phyloP scores from a whole-genome alignment of 2,329 filamentous ascomycete genomes.

The Waltergamsia citrina region DNA sequence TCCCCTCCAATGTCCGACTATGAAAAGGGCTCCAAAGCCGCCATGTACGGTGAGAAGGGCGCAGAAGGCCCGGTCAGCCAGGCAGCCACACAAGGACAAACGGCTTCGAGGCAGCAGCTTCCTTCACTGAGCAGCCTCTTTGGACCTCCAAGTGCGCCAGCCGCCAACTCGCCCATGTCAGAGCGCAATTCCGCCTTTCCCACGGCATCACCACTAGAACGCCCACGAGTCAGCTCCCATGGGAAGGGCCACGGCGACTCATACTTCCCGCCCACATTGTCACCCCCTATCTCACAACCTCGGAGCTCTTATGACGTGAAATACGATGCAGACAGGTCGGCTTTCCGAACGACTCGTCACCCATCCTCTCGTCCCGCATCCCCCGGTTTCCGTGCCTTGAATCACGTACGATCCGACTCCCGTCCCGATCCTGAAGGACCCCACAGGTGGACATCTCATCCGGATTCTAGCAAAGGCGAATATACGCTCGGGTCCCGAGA shows the following conservation, averaged over 20 bases:
- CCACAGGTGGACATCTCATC: slow-evolving; percentile 9
- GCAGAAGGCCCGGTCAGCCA: slow-evolving; percentile 24
- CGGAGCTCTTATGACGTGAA: slow-evolving; percentile 36
- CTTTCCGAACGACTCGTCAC: slow-evolving; percentile 14
- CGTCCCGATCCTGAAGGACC: slow-evolving; percentile 23
- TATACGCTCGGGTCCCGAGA: slow-evolving; percentile 36
- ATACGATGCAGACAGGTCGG: slow-evolving; percentile 29
- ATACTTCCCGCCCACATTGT: slow-evolving; percentile 34
- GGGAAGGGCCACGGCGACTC: slow-evolving; percentile 30
- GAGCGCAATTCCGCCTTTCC: slow-evolving; percentile 33
- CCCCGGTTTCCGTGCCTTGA: slow-evolving; percentile 30
- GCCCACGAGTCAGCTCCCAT: slow-evolving; percentile 28
- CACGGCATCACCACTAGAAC: slow-evolving; percentile 36
- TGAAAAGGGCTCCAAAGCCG: slow-evolving; percentile 27
- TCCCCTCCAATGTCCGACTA: slow-evolving; percentile 50
- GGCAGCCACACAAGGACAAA: slow-evolving; percentile 20
- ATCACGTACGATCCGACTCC: slow-evolving; percentile 22
- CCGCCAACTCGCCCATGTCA: slow-evolving; percentile 33
- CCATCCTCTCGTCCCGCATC: slow-evolving; percentile 34
- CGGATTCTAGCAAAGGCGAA: slow-evolving; percentile 31
- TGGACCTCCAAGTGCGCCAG: slow-evolving; percentile 33
- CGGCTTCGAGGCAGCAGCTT: slow-evolving; percentile 33
- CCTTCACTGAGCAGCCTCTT: slow-evolving; percentile 50
- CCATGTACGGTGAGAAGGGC: slow-evolving; percentile 21
- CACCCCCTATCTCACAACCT: slow-evolving; percentile 29